Base-by-base conservation (phyloP, 2,329 filamentous ascomycete species). In the Stromatinia cepivora region DNA sequence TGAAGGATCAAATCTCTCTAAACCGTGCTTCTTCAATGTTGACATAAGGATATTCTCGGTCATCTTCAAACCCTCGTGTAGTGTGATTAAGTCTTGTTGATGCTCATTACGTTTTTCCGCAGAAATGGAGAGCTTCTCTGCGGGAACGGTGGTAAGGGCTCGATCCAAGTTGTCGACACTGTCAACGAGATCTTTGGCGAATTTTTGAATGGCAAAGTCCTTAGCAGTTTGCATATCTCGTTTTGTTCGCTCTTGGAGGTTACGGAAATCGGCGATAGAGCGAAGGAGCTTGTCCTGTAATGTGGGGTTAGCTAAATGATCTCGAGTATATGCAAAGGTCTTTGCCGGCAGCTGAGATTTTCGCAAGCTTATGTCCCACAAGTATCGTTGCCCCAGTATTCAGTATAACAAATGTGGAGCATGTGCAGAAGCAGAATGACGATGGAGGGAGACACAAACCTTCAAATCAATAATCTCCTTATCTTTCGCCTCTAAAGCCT, bases 101-200 rank as follows among this genome's bases (percentile, higher is more conserved):
- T 86, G 81, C 75, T 86, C 85, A 36, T 81, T 79, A 75, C 83
- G 81, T 72, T 83, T 81, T 59, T 80, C 76, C 28, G 83, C 79
- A 36, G 84, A 75, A 34, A 83, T 79, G 31, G 84, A 84, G 72
- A 96, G 85, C 82, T 92, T 92, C 53, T 93, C 90, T 71, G 86
- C 79, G 28, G 92, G 89, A 17, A 97, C 94, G 77, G 90, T 93
- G 72, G 84, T 81, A 56, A 99, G 87, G 56, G 95, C 95, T 74
- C 94, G 94, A 82, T 99, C 95, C 73, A 99, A 89, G 86, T 98
- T 99, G 83, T 99, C 95, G 78, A 99, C 90, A 78, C 88, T 93
- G 80, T 99, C 95, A 75, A 98, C 88, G 58, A 99, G 89, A 82
- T 99, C 95, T 81, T 93, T 91, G 78, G 94, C 93, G 82, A 99